Evolutionary conservation across 2,329 filamentous ascomycete species (phyloP).

Genomic region (Botrytis galanthina): DNA sequence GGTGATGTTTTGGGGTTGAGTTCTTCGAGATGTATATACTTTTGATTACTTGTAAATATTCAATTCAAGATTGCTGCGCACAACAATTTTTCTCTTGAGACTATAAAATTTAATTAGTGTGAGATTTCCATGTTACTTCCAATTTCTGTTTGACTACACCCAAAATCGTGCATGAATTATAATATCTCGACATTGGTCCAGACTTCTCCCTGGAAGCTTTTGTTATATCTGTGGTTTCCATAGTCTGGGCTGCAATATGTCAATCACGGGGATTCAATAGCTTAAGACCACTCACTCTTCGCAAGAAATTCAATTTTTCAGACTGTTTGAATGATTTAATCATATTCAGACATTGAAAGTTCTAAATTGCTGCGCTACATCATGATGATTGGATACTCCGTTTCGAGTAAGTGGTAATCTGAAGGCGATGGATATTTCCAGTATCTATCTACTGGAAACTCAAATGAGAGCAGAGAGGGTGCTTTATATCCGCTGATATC

Average conservation of each 20-base stretch:
- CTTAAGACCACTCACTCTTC: neutral
- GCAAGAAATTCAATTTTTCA: too few species aligned
- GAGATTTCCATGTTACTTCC: neutral
- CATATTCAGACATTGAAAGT: neutral
- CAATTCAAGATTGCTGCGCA: neutral
- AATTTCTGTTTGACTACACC: too few species aligned
- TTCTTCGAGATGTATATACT: neutral
- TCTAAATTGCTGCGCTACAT: neutral
- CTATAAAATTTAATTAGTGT: neutral
- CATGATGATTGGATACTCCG: neutral
- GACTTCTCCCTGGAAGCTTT: neutral
- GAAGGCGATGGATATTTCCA: neutral
- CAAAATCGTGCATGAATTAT: too few species aligned
- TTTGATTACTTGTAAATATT: conserved; percentile 7
- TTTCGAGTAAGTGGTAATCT: neutral
- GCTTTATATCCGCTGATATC: neutral
- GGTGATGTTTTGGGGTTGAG: neutral
- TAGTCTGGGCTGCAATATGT: neutral
- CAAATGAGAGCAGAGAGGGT: neutral
- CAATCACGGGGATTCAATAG: neutral
- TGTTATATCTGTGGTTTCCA: neutral
- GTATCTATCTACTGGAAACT: neutral
- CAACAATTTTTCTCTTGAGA: neutral
- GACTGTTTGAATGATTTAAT: too few species aligned
- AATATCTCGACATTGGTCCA: neutral